Conservation (phyloP, 495 filamentous ascomycete species). For the Terfezia claveryi region DNA sequence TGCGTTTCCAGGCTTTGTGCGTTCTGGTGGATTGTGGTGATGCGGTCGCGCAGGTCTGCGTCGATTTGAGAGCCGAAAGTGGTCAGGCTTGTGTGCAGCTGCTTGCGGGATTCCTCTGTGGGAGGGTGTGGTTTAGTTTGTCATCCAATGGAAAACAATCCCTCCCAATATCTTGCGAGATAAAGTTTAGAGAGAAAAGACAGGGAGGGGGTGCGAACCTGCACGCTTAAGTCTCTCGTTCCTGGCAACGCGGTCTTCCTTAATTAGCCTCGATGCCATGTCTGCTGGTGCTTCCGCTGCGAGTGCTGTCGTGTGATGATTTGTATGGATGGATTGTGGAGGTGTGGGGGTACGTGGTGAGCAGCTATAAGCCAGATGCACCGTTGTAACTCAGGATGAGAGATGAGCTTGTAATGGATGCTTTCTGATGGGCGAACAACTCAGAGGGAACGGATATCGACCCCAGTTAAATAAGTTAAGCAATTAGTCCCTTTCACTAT, state of each 20-base stretch:
- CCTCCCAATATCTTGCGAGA: neutral
- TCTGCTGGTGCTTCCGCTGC: neutral
- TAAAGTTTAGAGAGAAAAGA: constrained; percentile 1
- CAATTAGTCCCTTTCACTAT: no score
- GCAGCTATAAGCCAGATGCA: no score
- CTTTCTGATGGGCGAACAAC: no score
- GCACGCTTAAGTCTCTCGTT: constrained; percentile 20
- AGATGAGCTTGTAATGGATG: no score
- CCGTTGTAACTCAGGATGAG: no score
- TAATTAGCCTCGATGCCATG: constrained; percentile 20
- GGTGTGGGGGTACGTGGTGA: no score
- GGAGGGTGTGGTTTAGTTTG: neutral
- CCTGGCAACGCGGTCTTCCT: constrained; percentile 16
- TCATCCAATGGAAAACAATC: no score
- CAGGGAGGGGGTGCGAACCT: constrained; percentile 8
- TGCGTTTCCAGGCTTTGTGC: constrained; percentile 45
- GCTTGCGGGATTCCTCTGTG: constrained; percentile 16
- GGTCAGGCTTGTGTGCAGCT: constrained; percentile 14
- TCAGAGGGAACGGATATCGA: no score
- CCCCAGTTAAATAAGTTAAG: no score
- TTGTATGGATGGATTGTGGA: no score
- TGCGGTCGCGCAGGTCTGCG: constrained; percentile 47
- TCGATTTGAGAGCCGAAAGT: constrained; percentile 40
- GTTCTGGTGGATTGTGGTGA: constrained; percentile 54
- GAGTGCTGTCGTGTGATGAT: no score